phyloP scores from a whole-genome alignment of 2,329 filamentous ascomycete genomes.

The Trichophyton verrucosum region DNA sequence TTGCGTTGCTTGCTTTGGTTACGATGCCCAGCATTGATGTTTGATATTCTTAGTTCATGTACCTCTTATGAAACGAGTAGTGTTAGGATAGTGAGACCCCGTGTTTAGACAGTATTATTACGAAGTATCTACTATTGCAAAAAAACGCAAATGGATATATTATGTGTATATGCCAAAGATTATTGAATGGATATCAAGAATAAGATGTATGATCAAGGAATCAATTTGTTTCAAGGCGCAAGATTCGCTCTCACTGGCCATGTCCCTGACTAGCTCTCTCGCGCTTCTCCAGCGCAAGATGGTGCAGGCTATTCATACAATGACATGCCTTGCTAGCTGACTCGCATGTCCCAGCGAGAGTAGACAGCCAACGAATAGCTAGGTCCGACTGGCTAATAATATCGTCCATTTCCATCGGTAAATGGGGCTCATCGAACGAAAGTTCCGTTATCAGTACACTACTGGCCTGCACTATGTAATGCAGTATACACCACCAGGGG shows the following conservation, averaged over 20 bases:
- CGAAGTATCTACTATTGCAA: background rate
- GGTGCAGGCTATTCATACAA: background rate
- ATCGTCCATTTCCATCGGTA: conserved; percentile 16
- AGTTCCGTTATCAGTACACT: conserved; percentile 28
- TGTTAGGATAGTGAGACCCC: background rate
- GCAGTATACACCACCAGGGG: conserved; percentile 32
- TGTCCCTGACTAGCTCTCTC: background rate
- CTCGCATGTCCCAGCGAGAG: conserved; percentile 20
- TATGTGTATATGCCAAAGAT: background rate
- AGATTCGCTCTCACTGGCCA: background rate
- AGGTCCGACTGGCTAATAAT: conserved; percentile 21
- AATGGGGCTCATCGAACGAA: conserved; percentile 19
- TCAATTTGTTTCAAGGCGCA: background rate
- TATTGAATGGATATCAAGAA: background rate
- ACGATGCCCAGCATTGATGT: background rate
- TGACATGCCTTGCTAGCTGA: conserved; percentile 22
- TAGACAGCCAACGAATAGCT: conserved; percentile 23
- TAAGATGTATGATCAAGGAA: background rate
- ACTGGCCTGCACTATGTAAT: conserved; percentile 29
- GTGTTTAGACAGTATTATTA: background rate
- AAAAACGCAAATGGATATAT: too few relatives aligned
- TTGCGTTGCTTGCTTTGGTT: background rate
- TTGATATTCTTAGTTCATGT: background rate
- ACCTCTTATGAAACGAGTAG: background rate
- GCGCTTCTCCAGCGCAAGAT: background rate